Base-by-base conservation (phyloP, 129 eudicot genomes). In the Saussurea involucrata region DNA sequence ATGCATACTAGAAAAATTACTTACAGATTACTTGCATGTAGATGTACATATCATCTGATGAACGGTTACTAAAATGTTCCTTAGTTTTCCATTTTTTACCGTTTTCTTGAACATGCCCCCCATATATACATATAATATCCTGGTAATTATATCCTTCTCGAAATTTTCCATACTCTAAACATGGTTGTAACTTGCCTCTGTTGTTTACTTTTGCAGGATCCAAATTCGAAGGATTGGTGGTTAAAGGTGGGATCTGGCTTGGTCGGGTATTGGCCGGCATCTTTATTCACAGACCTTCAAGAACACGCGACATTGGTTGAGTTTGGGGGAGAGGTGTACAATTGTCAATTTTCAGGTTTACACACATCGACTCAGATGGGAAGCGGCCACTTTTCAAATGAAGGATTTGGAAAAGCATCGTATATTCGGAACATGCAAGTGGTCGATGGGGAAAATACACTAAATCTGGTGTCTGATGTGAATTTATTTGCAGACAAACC, bases 361-460 rank as follows among this genome's bases (percentile, higher is more conserved):
- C 76, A 79, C 53, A 71, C 83, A 15, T 24, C 78, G n/a, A 79
- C 78, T 18, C 71, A 63, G 37, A 79, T 79, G 83, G 83, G 83
- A 24, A 79, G 83, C 13, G 83, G 83, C 8, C 77, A 63, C 32
- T 79, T 79, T 46, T 25, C 78, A 25, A 17, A 25, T 2, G 78
- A 71, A 79, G 83, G 83, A 21, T 63, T 27, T 63, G 73, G 78
- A 8, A 79, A 71, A 65, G 68, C 83, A 27, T 27, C 72, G n/a
- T 79, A 63, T 57, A 42, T 72, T 24, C 71, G 49, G 65, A 79
- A 46, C 63, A 36, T 79, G 15, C 57, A 63, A 71, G 33, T 79
- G 37, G 83, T 79, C 29, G 72, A 63, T 61, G 32, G 13, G 42
- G 3, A 71, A 71, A 31, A 17, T 2, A 53, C 17, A 10, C 21